Evolutionary conservation across 345 rosid genomes (phyloP).

Genomic region (Eucalyptus guilfoylei): DNA sequence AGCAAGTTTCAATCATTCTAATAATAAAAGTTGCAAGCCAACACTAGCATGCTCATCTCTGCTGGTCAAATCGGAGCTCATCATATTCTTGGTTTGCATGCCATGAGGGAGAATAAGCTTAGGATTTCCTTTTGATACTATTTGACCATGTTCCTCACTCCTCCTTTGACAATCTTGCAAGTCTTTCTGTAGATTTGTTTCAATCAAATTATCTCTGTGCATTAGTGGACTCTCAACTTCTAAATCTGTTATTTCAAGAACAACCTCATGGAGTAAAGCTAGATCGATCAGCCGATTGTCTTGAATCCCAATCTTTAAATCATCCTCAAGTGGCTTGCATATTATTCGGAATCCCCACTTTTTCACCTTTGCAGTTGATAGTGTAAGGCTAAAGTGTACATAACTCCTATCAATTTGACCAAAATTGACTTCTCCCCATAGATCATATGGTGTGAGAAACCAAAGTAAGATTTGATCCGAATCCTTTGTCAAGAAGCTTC

Average conservation of each 20-base stretch:
- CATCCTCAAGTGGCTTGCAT: background rate
- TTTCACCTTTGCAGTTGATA: background rate
- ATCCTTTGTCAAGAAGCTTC: rapidly evolving
- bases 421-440: background rate
- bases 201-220: background rate
- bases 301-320: background rate
- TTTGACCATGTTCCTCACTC: background rate
- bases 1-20: background rate
- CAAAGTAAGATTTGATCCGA: background rate
- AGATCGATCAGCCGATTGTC: background rate
- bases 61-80: rapidly evolving
- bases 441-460: background rate
- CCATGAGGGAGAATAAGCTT: background rate
- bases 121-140: background rate
- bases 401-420: background rate
- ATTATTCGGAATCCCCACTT: background rate
- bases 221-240: background rate
- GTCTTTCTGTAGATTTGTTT: background rate
- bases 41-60: background rate
- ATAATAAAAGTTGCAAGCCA: background rate
- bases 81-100: background rate
- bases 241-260: background rate
- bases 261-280: background rate
- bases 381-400: background rate
- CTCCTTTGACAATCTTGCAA: background rate